Conservation (phyloP, 2,329 filamentous ascomycete genomes). For the Escovopsis sp. region DNA sequence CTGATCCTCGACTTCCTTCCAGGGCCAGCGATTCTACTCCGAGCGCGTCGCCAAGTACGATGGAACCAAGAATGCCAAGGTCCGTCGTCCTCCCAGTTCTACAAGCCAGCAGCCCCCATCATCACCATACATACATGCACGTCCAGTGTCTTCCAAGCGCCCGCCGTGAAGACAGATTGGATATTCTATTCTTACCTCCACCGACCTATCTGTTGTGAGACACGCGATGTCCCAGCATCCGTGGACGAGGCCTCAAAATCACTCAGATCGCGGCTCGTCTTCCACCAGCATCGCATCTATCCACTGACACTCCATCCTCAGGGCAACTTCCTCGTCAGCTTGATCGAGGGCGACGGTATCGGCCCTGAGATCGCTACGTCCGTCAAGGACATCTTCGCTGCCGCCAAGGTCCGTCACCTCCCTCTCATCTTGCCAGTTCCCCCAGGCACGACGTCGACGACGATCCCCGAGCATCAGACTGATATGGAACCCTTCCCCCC, state of each 20-base stretch:
- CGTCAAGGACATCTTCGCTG: slow-evolving; percentile 96
- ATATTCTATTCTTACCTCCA: no score
- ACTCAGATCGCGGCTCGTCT: slow-evolving; percentile 17
- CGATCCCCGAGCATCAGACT: no score
- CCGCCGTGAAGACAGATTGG: no score
- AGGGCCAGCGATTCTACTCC: slow-evolving; percentile 49
- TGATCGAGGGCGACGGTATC: slow-evolving; percentile 98
- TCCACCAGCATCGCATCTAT: no score
- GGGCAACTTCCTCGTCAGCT: slow-evolving; percentile 89
- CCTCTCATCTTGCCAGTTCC: not conserved
- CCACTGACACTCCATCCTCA: slow-evolving; percentile 20
- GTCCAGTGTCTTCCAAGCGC: no score
- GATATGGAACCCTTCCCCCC: no score
- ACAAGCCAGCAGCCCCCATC: no score
- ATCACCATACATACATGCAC: no score
- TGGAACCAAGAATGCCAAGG: slow-evolving; percentile 74
- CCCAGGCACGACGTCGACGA: not conserved
- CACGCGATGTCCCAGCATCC: slow-evolving; percentile 12
- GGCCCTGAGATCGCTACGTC: slow-evolving; percentile 95
- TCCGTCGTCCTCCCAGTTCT: slow-evolving; percentile 32
- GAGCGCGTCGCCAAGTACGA: slow-evolving; percentile 85
- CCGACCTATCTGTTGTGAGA: no score
- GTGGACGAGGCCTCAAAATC: slow-evolving; percentile 19
- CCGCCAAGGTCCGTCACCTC: slow-evolving; percentile 57
- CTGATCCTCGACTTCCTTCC: not conserved